Base-by-base conservation (phyloP, 441 rosid genomes). In the Daphne laureola region DNA sequence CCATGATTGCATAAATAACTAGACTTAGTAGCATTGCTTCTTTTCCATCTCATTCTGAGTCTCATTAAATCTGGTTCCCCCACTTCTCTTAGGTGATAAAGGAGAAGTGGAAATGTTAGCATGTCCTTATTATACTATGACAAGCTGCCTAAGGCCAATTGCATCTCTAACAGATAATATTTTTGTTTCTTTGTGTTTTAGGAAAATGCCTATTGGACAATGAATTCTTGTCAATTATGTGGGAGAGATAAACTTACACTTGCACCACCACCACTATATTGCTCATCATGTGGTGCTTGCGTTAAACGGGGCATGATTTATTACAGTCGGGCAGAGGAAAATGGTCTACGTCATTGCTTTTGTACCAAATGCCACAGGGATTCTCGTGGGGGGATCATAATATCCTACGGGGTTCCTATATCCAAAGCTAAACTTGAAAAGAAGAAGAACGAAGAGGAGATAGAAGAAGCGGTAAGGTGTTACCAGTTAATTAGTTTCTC, bases 171-270 rank as follows among this genome's bases (percentile, higher is more conserved):
- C 53, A 41, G 4, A 23, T 16, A 51, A 68, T 15, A 63, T 58
- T 50, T 51, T 27, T 17, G 25, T 48, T 64, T 50, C 38, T 57
- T 2, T 21, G 51, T 43, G 55, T 63, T 43, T 63, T 38, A 21
- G 26, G 41, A 44, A 47, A 74, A 77, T 57, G 51, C 14, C 41
- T 51, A 17, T 44, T 40, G 26, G 66, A 66, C 67, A 68, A 53
- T 75, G 46, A 80, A 76, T 27, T 8, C 57, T 14, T 84, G 93
- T 66, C 82, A 76, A 45, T 51, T 84, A 61, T 87, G 96, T 62
- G 70, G 59, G 21, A 55, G 56, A 49, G 72, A 57, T 38, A 59
- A 21, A 51, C 73, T 82, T 42, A 17, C 54, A 61, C 71, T 76
- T 31, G 74, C 80, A 50, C 76, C 84, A 50, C 55, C 58, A 35